phyloP scores from a whole-genome alignment of 75 land plant species.

The Selaginella moellendorffii region DNA sequence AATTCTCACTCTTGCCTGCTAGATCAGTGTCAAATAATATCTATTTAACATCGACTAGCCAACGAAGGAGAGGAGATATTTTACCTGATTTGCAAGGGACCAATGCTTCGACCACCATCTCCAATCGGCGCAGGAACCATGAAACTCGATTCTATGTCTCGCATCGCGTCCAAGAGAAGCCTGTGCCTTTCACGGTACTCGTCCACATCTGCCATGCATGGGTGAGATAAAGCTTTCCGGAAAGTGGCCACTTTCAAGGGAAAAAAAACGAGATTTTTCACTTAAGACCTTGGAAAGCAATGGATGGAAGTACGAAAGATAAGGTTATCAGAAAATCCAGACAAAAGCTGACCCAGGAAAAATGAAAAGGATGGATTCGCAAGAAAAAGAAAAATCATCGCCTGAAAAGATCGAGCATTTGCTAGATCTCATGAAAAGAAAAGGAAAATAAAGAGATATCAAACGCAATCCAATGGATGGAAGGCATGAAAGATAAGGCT shows the following conservation, averaged over 20 bases:
- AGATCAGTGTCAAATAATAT: not conserved
- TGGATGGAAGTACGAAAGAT: not conserved
- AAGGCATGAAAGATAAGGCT: too few relatives aligned
- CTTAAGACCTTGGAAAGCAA: not conserved
- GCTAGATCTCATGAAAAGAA: too few relatives aligned
- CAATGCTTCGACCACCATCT: conserved; percentile 27
- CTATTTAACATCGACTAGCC: not conserved
- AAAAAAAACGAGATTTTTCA: not conserved
- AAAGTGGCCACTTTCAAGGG: not conserved
- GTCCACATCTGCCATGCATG: conserved; percentile 15
- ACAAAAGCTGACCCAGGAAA: too few relatives aligned
- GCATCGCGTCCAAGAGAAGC: conserved; percentile 19
- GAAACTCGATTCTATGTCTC: conserved; percentile 25
- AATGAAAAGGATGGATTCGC: too few relatives aligned
- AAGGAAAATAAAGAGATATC: too few relatives aligned
- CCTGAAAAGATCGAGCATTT: not conserved
- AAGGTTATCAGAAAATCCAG: not conserved
- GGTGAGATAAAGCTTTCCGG: not conserved
- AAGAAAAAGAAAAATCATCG: not conserved
- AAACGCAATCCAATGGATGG: too few relatives aligned
- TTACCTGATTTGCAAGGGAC: conserved; percentile 27
- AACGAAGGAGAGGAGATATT: not conserved
- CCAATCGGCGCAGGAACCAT: conserved; percentile 28
- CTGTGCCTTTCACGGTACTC: conserved; percentile 22
- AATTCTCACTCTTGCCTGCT: not conserved